Conservation (phyloP, 169 alveolate genomes). For the Cryptosporidium ubiquitum region DNA sequence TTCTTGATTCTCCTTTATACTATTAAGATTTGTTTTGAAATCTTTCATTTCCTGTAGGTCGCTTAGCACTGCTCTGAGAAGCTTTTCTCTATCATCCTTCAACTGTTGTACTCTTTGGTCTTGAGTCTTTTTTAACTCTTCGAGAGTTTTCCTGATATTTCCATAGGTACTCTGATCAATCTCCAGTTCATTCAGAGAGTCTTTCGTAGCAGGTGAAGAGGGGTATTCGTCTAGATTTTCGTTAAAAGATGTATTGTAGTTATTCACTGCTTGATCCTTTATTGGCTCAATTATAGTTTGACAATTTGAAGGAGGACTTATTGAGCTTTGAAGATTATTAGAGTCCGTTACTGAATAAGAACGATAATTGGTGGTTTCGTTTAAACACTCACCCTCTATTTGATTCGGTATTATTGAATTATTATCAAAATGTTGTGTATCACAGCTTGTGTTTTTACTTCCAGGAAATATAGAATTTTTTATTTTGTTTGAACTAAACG, state of each 20-base stretch:
- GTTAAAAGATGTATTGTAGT: neutral
- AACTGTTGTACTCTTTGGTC: slow-evolving; percentile 71
- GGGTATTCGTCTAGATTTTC: slow-evolving; percentile 33
- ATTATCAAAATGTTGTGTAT: neutral
- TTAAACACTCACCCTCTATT: neutral
- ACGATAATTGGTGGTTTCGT: neutral
- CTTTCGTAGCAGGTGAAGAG: slow-evolving; percentile 25
- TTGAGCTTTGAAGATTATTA: neutral
- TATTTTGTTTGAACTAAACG: neutral
- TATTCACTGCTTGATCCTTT: neutral
- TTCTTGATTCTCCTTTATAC: slow-evolving; percentile 17
- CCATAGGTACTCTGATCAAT: slow-evolving; percentile 51
- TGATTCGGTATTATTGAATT: neutral
- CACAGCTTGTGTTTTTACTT: neutral
- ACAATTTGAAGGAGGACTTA: neutral
- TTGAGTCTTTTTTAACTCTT: slow-evolving; percentile 66
- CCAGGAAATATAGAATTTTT: neutral
- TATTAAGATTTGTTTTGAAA: slow-evolving; percentile 25
- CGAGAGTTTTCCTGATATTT: slow-evolving; percentile 61
- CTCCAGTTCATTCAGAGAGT: slow-evolving; percentile 23
- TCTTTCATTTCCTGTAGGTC: slow-evolving; percentile 72
- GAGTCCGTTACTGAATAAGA: neutral
- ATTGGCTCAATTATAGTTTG: neutral
- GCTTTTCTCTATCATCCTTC: slow-evolving; percentile 69
- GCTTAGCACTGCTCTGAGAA: slow-evolving; percentile 56